Evolutionary conservation across 192 early-diverging fungal species (phyloP), one percentile per base, ranked within the genome.

Genomic region (Oehlia diaphana): DNA sequence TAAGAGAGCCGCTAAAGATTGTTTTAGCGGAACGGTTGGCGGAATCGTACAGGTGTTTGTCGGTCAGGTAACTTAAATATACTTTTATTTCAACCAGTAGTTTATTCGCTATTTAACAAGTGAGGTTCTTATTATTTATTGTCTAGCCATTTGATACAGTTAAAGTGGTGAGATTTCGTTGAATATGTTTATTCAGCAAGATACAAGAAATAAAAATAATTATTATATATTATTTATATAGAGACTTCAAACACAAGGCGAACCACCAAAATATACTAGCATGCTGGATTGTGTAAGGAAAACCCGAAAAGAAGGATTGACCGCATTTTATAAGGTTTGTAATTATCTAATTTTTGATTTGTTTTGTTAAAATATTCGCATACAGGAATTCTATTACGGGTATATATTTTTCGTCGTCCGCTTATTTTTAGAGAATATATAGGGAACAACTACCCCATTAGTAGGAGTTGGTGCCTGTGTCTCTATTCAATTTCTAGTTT

Each of bases 401-500:
- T 58, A 58, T 58, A 73, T 77, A 13, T 61, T 58, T 26, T 53
- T 79, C 53, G 64, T 58, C 19, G 47, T 80, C 44, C 79, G 28
- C 65, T 67, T 67, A 67, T 33, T 31, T 67, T 31, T 28, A 33
- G 10, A 39, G 6, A 50, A 63, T 70, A 37, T 21, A 37, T 76
- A 86, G 84, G 97, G 97, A 33, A 97, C 97, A 26, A 90, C 94
- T 37, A 97, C 95, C 21, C 97, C 97, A 0, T 88, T 99, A 33
- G 87, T 99, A 7, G 97, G 97, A 64, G 92, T 96, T 63, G 97
- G 97, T 58, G 92, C 94, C 14, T 97, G 96, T 82, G 97, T 99
- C 8, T 96, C 96, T n/a, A 94, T 99, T 82, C 97, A 99, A 87
- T 99, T 99, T 82, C 87, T 92, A 44, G 95, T 92, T 61, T 86